Conservation (phyloP, 306 rosid species). For the Lablab purpureus region DNA sequence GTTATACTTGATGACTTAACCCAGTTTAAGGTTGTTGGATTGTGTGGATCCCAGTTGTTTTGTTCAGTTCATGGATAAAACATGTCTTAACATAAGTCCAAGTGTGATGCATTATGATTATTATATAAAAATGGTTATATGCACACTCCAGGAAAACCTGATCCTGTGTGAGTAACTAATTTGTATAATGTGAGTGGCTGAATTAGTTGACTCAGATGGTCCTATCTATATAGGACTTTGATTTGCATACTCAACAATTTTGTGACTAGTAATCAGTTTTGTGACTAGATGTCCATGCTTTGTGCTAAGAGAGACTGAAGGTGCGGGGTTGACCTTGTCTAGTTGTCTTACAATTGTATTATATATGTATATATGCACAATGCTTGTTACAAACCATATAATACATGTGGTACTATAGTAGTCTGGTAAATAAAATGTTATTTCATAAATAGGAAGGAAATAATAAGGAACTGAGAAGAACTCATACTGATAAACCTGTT, state of each 20-base stretch:
- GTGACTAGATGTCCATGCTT: too few species aligned
- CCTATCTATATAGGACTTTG: too few species aligned
- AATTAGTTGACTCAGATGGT: too few species aligned
- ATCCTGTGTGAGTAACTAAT: background rate
- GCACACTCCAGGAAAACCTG: background rate
- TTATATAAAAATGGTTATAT: slow-evolving; percentile 17
- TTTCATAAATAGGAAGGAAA: background rate
- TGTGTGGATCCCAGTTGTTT: slow-evolving; percentile 12
- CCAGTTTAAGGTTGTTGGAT: slow-evolving; percentile 13
- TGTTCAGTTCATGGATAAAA: slow-evolving; percentile 31
- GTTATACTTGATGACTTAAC: slow-evolving; percentile 16
- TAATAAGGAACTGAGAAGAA: background rate
- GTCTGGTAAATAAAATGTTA: slow-evolving; percentile 29
- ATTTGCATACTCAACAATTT: too few species aligned
- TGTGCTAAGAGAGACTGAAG: too few species aligned
- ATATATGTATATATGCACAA: background rate
- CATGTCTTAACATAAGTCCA: slow-evolving; percentile 17
- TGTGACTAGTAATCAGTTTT: too few species aligned
- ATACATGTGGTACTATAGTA: background rate
- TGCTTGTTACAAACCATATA: slow-evolving; percentile 19
- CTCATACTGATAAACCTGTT: background rate
- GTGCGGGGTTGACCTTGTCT: too few species aligned
- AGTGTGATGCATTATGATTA: slow-evolving; percentile 15
- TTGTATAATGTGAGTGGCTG: background rate
- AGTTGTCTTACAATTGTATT: background rate